Conservation (phyloP, 2,329 filamentous ascomycete species). For the Trichoderma arundinaceum region DNA sequence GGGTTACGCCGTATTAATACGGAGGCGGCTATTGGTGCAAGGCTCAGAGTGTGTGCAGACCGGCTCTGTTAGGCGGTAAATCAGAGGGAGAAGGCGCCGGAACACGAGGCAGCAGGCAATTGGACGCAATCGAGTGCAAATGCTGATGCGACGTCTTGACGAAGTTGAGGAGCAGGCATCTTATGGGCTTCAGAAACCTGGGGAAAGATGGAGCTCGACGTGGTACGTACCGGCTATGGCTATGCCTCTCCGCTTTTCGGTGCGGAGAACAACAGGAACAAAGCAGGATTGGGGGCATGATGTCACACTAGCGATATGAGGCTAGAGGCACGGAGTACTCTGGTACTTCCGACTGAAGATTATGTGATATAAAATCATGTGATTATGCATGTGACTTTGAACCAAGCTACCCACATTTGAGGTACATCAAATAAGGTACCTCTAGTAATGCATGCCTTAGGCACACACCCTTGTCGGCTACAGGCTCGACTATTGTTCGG, state of each 20-base stretch:
- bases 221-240: slow-evolving; percentile 22
- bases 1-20: slow-evolving; percentile 12
- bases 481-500: slow-evolving; percentile 42
- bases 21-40: slow-evolving; percentile 1
- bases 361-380: slow-evolving; percentile 3
- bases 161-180: background rate
- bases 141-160: slow-evolving; percentile 12
- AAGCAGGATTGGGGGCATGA: slow-evolving; percentile 31
- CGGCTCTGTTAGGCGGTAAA: background rate
- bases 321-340: background rate
- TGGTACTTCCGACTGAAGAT: no score
- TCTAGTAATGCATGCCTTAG: slow-evolving; percentile 1
- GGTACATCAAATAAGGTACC: background rate
- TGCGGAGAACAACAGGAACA: slow-evolving; percentile 23
- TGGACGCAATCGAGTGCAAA: slow-evolving; percentile 20
- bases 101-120: background rate
- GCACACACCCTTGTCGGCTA: slow-evolving; percentile 39
- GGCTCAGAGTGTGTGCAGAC: slow-evolving; percentile 12
- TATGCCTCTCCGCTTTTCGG: slow-evolving; percentile 21
- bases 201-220: slow-evolving; percentile 30
- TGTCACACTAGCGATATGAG: slow-evolving; percentile 30
- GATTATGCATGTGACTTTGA: background rate
- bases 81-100: background rate
- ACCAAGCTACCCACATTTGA: no score
- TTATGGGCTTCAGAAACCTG: slow-evolving; percentile 25